Evolutionary conservation across 2,329 filamentous ascomycete genomes (phyloP), one percentile per base, ranked within the genome.

Genomic region (Colletotrichum tropicicola): DNA sequence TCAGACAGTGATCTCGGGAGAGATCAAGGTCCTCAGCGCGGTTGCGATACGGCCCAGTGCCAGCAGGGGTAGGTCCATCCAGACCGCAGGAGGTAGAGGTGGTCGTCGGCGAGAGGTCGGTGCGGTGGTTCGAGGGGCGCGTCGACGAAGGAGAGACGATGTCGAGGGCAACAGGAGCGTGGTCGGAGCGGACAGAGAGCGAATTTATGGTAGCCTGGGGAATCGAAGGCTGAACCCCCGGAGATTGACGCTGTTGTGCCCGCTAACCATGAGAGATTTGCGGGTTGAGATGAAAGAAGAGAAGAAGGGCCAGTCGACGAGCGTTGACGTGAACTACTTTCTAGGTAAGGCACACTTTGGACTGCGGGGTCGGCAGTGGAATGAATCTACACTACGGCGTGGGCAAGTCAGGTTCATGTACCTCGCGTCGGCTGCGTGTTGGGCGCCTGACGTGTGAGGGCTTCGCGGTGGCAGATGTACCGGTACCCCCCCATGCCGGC

Each of bases 1-100:
- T 62, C 77, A 80, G 79, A 82, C 80, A 77, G 75, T 82, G 80
- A 79, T 76, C 80, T 83, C 82, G 79, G 68, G 37, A 69, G 75
- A 85, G 83, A 82, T 84, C 79, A 80, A 76, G 78, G 83, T 86
- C 85, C 82, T 87, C 85, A 87, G 85, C 83, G 83, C 83, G 80
- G 82, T 87, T 83, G 85, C 84, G 82, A 84, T 84, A 81, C 80
- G 71, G 65, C 65, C 62, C 54, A 49, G 49, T 55, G 61, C 52
- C 45, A 52, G 57, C 45, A 39, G 59, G 44, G 32, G 43, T 37
- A 35, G 55, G 61, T 68, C 66, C 66, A 68, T 68, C 41, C 66
- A 67, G 55, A 62, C 60, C 51, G 45, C 51, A 30, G 43, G n/a
- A n/a, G n/a, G n/a, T n/a, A n/a, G n/a, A n/a, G n/a, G n/a, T n/a